Evolutionary conservation across 164 flowering plant genomes (phyloP).

Genomic region (Umbellularia californica): DNA sequence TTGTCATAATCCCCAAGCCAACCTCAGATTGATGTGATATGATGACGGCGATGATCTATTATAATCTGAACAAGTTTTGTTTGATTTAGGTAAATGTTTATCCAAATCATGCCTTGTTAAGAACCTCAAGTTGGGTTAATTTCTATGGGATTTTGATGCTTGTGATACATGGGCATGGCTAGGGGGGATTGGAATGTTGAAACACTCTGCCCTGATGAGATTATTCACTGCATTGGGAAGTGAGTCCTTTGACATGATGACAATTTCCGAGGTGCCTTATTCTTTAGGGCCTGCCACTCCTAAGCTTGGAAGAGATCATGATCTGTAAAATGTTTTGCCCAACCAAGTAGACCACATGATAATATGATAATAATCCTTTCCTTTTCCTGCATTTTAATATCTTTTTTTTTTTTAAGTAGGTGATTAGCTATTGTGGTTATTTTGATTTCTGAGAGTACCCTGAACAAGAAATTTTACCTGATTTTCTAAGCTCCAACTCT

Average conservation of each 20-base stretch:
- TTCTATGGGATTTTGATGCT: neutral
- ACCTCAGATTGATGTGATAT: too few species aligned
- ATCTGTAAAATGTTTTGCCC: neutral
- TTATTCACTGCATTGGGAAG: neutral
- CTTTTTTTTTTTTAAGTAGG: neutral
- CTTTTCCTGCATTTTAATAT: neutral
- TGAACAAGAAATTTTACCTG: neutral
- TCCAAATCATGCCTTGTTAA: neutral
- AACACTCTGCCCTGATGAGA: neutral
- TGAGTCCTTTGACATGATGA: neutral
- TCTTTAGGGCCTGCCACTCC: neutral
- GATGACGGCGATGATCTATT: too few species aligned
- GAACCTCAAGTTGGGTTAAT: neutral
- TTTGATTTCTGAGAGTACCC: neutral
- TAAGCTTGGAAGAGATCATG: neutral
- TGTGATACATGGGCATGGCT: neutral
- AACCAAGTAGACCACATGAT: neutral
- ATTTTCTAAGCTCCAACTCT: neutral
- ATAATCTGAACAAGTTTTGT: neutral
- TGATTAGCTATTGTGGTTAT: neutral
- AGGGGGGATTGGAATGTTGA: neutral
- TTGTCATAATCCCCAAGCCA: too few species aligned
- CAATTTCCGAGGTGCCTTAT: too few species aligned
- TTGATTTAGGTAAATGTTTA: neutral
- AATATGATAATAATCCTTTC: too few species aligned